phyloP scores from a whole-genome alignment of 495 filamentous ascomycete genomes.

The Stereocaulon alpinum region DNA sequence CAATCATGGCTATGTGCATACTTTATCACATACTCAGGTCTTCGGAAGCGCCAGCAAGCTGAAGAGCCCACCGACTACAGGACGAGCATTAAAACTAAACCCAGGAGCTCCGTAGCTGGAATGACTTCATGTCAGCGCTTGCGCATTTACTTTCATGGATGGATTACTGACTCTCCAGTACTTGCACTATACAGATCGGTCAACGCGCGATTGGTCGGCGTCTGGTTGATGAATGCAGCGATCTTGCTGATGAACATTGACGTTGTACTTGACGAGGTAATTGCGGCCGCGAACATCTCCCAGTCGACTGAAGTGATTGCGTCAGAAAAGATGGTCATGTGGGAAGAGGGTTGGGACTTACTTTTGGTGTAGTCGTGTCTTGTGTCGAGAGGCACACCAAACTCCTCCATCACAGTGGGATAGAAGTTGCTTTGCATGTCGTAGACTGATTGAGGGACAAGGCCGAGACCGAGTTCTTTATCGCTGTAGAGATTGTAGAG shows the following conservation, averaged over 20 bases:
- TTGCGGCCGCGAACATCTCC: constrained; percentile 31
- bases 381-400: constrained; percentile 44
- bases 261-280: constrained; percentile 33
- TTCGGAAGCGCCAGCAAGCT: constrained; percentile 34
- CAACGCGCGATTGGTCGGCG: constrained; percentile 41
- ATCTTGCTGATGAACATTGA: constrained; percentile 39
- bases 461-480: constrained; percentile 34
- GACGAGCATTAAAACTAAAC: constrained; percentile 40
- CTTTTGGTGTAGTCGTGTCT: constrained; percentile 40
- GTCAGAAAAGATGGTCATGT: background rate
- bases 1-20: too few relatives aligned
- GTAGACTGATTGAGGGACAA: constrained; percentile 42
- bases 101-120: constrained; percentile 27
- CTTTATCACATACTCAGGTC: background rate
- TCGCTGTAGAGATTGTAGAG: constrained; percentile 46
- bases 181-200: constrained; percentile 47
- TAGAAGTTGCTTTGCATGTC: constrained; percentile 48
- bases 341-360: constrained; percentile 11
- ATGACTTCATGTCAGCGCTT: constrained; percentile 9
- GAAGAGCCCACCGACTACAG: constrained; percentile 46
- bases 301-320: background rate
- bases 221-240: constrained; percentile 43
- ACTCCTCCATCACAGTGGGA: constrained; percentile 34
- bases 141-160: background rate
- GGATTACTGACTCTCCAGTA: constrained; percentile 31